Conservation (phyloP, 495 filamentous ascomycete species). For the Lasiosphaeriaceae sp. region DNA sequence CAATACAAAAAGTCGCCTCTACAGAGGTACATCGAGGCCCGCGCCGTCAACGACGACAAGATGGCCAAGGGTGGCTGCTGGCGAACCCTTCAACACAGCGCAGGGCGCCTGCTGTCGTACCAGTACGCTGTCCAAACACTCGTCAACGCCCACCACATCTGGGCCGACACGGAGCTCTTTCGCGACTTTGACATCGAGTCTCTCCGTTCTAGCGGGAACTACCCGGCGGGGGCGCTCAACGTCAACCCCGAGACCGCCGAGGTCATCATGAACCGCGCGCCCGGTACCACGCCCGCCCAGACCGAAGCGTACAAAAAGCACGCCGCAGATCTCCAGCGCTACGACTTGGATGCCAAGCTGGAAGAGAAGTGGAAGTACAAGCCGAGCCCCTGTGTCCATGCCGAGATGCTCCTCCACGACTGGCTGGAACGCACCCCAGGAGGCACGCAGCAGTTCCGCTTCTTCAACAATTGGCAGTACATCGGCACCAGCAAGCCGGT, state of each 20-base stretch:
- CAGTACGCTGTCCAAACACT: constrained; percentile 4
- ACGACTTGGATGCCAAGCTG: neutral
- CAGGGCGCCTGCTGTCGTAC: constrained; percentile 10
- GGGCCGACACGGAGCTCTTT: constrained; percentile 13
- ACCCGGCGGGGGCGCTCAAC: neutral
- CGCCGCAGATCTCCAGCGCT: constrained; percentile 4
- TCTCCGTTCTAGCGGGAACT: neutral
- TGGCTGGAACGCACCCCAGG: constrained; percentile 13
- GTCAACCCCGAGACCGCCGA: constrained; percentile 1
- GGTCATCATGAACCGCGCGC: constrained; percentile 5
- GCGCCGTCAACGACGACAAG: neutral
- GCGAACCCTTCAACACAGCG: constrained; percentile 6
- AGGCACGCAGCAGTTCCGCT: constrained; percentile 7
- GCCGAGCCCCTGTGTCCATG: constrained; percentile 3
- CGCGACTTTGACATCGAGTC: constrained; percentile 1
- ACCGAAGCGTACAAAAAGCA: neutral
- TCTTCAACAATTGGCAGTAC: constrained; percentile 22
- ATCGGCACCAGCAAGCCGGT: constrained; percentile 26
- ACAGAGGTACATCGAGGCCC: constrained; percentile 6
- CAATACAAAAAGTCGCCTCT: neutral
- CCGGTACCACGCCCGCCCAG: neutral
- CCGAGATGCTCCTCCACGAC: constrained; percentile 15
- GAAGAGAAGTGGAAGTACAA: neutral
- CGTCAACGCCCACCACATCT: constrained; percentile 5
- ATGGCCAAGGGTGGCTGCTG: constrained; percentile 8